Percentiles rank a stretch among this genome's conserved stretches.
Conservation (phyloP, 495 filamentous ascomycete genomes). For the Astrocystis sublimbata region DNA sequence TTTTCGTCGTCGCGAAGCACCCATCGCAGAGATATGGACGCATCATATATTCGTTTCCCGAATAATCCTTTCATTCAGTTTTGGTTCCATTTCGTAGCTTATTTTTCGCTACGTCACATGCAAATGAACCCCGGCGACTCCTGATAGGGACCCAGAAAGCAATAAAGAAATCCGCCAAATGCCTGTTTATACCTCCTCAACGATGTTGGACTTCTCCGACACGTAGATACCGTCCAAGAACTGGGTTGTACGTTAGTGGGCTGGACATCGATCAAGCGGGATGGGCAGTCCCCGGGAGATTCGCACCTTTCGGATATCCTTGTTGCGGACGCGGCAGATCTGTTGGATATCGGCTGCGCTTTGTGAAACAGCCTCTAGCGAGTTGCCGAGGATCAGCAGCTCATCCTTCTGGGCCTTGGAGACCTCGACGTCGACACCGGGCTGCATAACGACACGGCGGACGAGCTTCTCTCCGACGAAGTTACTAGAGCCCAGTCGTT, state of each 20-base stretch:
- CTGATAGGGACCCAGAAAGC: constrained; percentile 44
- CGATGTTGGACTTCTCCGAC: constrained; percentile 93
- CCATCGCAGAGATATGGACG: constrained; percentile 5
- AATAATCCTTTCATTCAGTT: constrained; percentile 32
- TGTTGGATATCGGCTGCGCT: constrained; percentile 98
- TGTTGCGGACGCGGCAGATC: constrained; percentile 97
- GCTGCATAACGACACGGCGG: constrained; percentile 81
- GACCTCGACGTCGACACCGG: constrained; percentile 85
- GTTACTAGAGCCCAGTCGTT: constrained; percentile 62
- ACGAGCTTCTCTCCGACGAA: constrained; percentile 99
- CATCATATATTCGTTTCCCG: constrained; percentile 22
- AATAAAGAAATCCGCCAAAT: constrained; percentile 37
- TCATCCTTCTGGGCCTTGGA: constrained; percentile 96
- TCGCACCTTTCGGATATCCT: constrained; percentile 98
- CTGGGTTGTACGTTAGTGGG: constrained; percentile 45
- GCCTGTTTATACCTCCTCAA: constrained; percentile 57
- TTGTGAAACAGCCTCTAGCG: constrained; percentile 94
- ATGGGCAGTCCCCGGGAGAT: not conserved
- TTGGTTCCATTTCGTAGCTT: constrained; percentile 50
- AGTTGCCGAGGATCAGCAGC: constrained; percentile 89
- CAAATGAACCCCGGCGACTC: constrained; percentile 57
- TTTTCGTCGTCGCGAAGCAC: constrained; percentile 16
- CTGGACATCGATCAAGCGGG: not conserved
- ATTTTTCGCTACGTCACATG: constrained; percentile 58
- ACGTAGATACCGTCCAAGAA: constrained; percentile 99